phyloP scores from a whole-genome alignment of 805 yeast species.

The Candida gorgasii region DNA sequence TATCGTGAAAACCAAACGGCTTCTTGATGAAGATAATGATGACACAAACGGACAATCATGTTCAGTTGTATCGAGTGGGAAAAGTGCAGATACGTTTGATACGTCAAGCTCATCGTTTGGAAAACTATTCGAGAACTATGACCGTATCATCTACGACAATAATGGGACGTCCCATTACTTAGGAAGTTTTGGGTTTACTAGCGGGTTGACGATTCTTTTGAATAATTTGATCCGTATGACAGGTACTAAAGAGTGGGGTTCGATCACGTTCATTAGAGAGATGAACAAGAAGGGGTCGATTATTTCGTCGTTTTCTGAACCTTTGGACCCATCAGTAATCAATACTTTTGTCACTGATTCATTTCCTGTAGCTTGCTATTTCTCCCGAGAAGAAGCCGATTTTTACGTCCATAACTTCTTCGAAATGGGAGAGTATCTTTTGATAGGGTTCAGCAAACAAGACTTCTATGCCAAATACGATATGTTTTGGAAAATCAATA shows the following conservation, averaged over 20 bases:
- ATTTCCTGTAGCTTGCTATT: slow-evolving; percentile 11
- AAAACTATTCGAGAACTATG: slow-evolving; percentile 7
- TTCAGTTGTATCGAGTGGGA: slow-evolving; percentile 12
- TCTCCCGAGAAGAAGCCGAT: slow-evolving; percentile 10
- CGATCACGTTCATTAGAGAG: slow-evolving; percentile 10
- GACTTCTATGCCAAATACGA: slow-evolving; percentile 6
- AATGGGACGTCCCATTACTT: slow-evolving; percentile 14
- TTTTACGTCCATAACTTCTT: slow-evolving; percentile 9
- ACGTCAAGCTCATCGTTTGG: slow-evolving; percentile 2
- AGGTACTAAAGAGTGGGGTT: slow-evolving; percentile 3
- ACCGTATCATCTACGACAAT: slow-evolving; percentile 13
- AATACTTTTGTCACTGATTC: background rate
- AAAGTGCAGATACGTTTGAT: slow-evolving; percentile 8
- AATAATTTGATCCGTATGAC: slow-evolving; percentile 12
- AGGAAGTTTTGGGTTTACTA: slow-evolving; percentile 15
- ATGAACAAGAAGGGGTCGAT: slow-evolving; percentile 14
- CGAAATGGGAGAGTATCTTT: background rate
- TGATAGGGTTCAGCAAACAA: slow-evolving; percentile 8
- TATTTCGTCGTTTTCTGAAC: slow-evolving; percentile 15
- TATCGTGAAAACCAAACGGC: background rate
- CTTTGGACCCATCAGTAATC: slow-evolving; percentile 9
- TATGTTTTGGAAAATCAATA: slow-evolving; percentile 10
- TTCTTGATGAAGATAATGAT: background rate
- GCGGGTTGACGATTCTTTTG: slow-evolving; percentile 9
- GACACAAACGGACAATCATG: background rate